Base-by-base conservation (phyloP, 2,329 filamentous ascomycete genomes). In the Colletotrichum melonis region DNA sequence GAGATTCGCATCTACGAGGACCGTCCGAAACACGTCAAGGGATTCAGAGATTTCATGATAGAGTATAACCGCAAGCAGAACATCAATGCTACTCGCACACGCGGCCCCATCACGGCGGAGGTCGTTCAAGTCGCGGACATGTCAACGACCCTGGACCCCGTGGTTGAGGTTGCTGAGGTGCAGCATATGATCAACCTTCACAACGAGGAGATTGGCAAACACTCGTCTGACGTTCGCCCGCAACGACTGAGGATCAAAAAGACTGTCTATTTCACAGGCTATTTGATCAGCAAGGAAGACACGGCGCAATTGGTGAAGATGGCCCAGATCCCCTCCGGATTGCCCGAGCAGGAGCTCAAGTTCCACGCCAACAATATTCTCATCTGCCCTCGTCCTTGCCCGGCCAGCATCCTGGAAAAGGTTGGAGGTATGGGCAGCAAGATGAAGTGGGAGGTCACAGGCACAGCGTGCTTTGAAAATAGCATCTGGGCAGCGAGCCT, bases 101-200 rank as follows among this genome's bases (percentile, higher is more conserved):
- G 94, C 54, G 89, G 88, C 8, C 89, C 93, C 0, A 92, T 98
- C 75, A 85, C 81, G 9, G 91, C 93, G 42, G 94, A 98, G 80
- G 95, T 98, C 24, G 89, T 98, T 26, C 94, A 96, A 79, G 95
- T 99, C 16, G 88, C 91, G 3, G 95, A 98, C 80, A 88, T 90
- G 71, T 90, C 91, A 32, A 93, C 90, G 6, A 91, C 87, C 63
- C 89, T 98, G 42, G 92, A 97, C 76, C 94, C 95, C 1, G 89
- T 95, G 42, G 86, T 89, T 22, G 95, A 98, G 84, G 89, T 95
- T 46, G 92, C 93, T 19, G 93, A 96, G 81, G 91, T 98, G 16
- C 95, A 98, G 83, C 92, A 93, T 76, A 92, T 98, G 87, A 92
- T 98, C 83, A 96, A 97, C 80, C 87, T 89, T 24, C 96, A 98